Evolutionary conservation across 768 basidiomycete species (phyloP).

Genomic region (Mycena filopes): DNA sequence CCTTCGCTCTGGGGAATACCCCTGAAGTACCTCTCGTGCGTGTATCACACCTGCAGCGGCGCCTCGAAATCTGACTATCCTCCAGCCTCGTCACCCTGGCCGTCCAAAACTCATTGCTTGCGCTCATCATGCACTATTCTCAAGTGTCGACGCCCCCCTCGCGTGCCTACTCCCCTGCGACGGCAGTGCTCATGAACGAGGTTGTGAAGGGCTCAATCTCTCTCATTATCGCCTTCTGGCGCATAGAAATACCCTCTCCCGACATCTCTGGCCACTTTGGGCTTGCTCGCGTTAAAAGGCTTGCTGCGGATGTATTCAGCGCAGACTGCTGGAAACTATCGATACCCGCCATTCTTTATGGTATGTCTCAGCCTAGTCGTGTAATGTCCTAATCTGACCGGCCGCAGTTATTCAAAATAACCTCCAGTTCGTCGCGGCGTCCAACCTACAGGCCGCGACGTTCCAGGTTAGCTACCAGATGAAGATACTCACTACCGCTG

Average conservation of each 20-base stretch:
- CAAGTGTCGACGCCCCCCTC: slow-evolving; percentile 82
- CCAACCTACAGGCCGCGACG: slow-evolving; percentile 93
- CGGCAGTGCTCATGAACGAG: slow-evolving; percentile 94
- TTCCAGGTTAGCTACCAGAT: slow-evolving; percentile 98
- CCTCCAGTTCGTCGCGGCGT: slow-evolving; percentile 93
- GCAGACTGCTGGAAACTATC: slow-evolving; percentile 97
- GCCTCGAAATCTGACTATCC: slow-evolving; percentile 1
- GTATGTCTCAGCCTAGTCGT: slow-evolving; percentile 44
- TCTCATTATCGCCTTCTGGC: slow-evolving; percentile 80
- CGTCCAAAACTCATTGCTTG: slow-evolving; percentile 90
- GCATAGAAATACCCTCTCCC: slow-evolving; percentile 54
- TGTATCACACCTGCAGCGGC: slow-evolving; percentile 32
- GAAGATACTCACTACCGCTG: slow-evolving; percentile 96
- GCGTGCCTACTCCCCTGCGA: slow-evolving; percentile 89
- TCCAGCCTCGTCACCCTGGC: slow-evolving; percentile 83
- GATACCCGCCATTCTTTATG: slow-evolving; percentile 95
- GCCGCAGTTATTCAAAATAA: slow-evolving; percentile 90
- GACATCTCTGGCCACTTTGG: slow-evolving; percentile 37
- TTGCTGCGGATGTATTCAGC: slow-evolving; percentile 81
- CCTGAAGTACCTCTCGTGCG: slow-evolving; percentile 84
- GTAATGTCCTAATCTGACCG: background rate
- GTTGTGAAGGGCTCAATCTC: slow-evolving; percentile 93
- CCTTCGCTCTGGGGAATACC: slow-evolving; percentile 77
- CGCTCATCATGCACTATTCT: slow-evolving; percentile 97
- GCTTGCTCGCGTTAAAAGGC: slow-evolving; percentile 60